These are phyloP conservation scores for Meripilus lineatus DNA, from an alignment of 1,284 basidiomycete genomes.

Conservation along the genomic window DNA sequence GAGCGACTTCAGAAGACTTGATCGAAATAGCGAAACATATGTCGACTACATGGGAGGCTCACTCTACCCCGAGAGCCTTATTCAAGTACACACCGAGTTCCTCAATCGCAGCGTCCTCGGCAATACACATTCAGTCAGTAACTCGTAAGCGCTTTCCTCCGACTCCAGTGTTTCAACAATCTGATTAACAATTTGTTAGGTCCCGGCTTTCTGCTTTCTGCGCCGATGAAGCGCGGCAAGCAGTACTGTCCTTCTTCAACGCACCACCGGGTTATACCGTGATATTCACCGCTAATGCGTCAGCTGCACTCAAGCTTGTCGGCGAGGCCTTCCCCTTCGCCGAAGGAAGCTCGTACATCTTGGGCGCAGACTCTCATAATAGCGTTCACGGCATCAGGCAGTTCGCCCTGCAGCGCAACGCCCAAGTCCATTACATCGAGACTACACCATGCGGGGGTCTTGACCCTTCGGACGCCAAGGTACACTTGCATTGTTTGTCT, in stretches of 20 bases:
- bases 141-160: slow-evolving; percentile 46
- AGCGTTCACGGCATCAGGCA: slow-evolving; percentile 80
- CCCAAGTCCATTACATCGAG: slow-evolving; percentile 59
- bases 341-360: slow-evolving; percentile 50
- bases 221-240: slow-evolving; percentile 61
- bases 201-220: slow-evolving; percentile 64
- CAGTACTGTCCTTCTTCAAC: slow-evolving; percentile 69
- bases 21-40: slow-evolving; percentile 61
- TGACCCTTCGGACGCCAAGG: slow-evolving; percentile 52
- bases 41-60: slow-evolving; percentile 82
- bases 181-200: slow-evolving; percentile 32
- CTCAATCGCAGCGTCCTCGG: slow-evolving; percentile 63
- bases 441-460: slow-evolving; percentile 60
- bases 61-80: slow-evolving; percentile 70
- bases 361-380: slow-evolving; percentile 76
- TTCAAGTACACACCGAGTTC: slow-evolving; percentile 63
- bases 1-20: slow-evolving; percentile 64
- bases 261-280: slow-evolving; percentile 74
- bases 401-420: slow-evolving; percentile 53
- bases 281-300: slow-evolving; percentile 78
- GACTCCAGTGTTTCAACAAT: slow-evolving; percentile 7
- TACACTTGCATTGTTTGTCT: slow-evolving; percentile 26
- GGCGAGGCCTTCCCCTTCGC: slow-evolving; percentile 76
- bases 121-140: slow-evolving; percentile 78
- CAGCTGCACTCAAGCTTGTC: slow-evolving; percentile 72